Evolutionary conservation across 768 basidiomycete species (phyloP), one percentile per base, ranked within the genome.

Genomic region (Termitomyces heimii): DNA sequence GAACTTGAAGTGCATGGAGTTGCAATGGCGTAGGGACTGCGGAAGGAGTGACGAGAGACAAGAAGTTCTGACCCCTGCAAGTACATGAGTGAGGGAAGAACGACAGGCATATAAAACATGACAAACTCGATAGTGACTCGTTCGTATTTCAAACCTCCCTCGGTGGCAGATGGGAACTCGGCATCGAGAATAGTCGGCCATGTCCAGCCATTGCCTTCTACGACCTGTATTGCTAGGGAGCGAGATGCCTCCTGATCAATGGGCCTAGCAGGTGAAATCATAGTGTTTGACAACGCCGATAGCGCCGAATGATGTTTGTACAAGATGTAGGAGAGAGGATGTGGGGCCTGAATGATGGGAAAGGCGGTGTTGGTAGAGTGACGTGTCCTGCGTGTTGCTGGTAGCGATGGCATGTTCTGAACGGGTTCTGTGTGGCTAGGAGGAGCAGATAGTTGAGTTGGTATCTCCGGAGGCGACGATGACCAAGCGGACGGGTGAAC

Each of bases 401-500:
- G 47, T 1, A 39, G 59, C 4, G 52, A 47, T 48, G 59, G 59
- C 43, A n/a, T 52, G n/a, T 58, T 50, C 37, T 53, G 44, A 5
- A 61, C 53, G 2, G 47, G 43, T 39, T 57, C 48, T 32, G 24
- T 34, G 5, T 57, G 37, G 32, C 56, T 54, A 50, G 43, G 35
- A 51, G 53, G 37, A 45, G 46, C 54, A 28, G 59, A 35, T 18
- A 59, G 32, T 16, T 63, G 49, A 40, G 66, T 43, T 16, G 64
- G 61, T 31, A 66, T 60, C 39, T 68, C 70, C 13, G 82, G 85
- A 28, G 86, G 85, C 13, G 70, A 60, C 24, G 77, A 71, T 40
- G 77, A 76, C 90, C 90, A 92, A 53, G 86, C 86, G 28, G 86
- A 86, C 24, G 88, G 86, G 66, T 86, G 85, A n/a, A 92, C 89